A percentile compares a stretch with the other conserved stretches of the same genome.
phyloP scores from a whole-genome alignment of 1,284 basidiomycete genomes.

The Cryptococcus floricola region DNA sequence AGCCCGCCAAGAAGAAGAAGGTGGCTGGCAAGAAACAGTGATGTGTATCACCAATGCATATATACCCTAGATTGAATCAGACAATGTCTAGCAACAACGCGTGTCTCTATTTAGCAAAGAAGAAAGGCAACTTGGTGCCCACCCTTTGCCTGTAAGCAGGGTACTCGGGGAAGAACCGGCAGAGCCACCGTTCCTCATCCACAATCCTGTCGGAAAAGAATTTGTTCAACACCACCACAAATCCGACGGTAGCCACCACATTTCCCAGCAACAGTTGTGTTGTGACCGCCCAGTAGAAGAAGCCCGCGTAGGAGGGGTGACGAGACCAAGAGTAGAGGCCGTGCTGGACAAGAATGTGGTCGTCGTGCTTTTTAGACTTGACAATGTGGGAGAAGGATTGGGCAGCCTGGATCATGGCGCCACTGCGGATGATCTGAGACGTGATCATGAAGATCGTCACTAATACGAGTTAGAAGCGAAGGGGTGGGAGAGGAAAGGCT shows the following conservation, averaged over 20 bases:
- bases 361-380: conserved; percentile 62
- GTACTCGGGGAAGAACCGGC: conserved; percentile 77
- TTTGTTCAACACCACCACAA: conserved; percentile 63
- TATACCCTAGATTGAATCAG: not conserved
- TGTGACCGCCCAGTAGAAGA: conserved; percentile 96
- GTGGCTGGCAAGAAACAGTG: conserved; percentile 7
- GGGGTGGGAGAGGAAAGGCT: not conserved
- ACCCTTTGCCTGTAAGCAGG: conserved; percentile 64
- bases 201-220: conserved; percentile 82
- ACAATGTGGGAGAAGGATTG: conserved; percentile 90
- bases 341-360: conserved; percentile 75
- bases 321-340: conserved; percentile 89
- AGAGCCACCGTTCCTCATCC: conserved; percentile 68
- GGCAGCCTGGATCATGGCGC: conserved; percentile 93
- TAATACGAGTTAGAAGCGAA: not conserved
- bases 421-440: conserved; percentile 76
- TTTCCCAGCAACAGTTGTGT: conserved; percentile 94
- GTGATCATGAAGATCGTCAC: conserved; percentile 54
- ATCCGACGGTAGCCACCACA: conserved; percentile 56
- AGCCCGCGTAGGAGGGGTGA: conserved; percentile 95
- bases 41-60: not conserved
- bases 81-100: not conserved
- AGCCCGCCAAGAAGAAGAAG: conserved; percentile 15
- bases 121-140: conserved; percentile 64
- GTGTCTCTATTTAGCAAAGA: conserved; percentile 6